Base-by-base conservation (phyloP, 2,329 filamentous ascomycete genomes). In the Paecilomyces formosus region DNA sequence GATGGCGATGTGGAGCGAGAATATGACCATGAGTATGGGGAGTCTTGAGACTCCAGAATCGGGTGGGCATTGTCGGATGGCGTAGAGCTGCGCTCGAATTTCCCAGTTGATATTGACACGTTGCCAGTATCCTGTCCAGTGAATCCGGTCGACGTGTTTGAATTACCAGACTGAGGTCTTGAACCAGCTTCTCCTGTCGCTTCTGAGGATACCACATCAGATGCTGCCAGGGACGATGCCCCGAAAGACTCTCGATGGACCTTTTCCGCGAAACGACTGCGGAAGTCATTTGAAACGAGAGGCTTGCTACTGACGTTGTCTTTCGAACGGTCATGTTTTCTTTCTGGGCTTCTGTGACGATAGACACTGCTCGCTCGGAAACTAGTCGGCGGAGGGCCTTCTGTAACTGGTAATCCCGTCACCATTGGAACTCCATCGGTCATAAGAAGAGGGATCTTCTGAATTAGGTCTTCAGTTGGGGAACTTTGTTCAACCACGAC, bases 231-330 rank as follows among this genome's bases (percentile, higher is more conserved):
- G 53, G 56, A 64, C 18, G 55, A 61, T 58, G 59, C 57, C 54
- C 55, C 59, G 26, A 53, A 64, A 21, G 65, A 63, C 50, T 68
- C 65, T 15, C 64, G 63, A 15, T 60, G 60, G 24, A 64, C 59
- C 55, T 64, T 66, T 61, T 76, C 70, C 6, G 68, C 70, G 57
- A 76, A 77, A 28, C 66, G 68, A 6, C 65, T 60, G 3, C 75
- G 72, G 59, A 77, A 77, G 53, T 71, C 68, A 30, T 67, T 70
- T 15, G 73, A 69, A 11, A 76, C 72, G 2, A 77, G 66, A n/a
- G 67, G 62, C 59, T 56, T 63, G 55, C 52, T 63, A 54, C 52
- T 57, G 22, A 55, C 8, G n/a, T 57, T 58, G 61, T 21, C 58
- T 60, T 58, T 62, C 61, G 62, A 64, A 65, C 61, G 50, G 55